A percentile compares a stretch with the other conserved stretches of the same genome.
These are phyloP conservation scores for Tulasnella sp. DNA, from an alignment of 768 basidiomycete species.

Conservation along the genomic window DNA sequence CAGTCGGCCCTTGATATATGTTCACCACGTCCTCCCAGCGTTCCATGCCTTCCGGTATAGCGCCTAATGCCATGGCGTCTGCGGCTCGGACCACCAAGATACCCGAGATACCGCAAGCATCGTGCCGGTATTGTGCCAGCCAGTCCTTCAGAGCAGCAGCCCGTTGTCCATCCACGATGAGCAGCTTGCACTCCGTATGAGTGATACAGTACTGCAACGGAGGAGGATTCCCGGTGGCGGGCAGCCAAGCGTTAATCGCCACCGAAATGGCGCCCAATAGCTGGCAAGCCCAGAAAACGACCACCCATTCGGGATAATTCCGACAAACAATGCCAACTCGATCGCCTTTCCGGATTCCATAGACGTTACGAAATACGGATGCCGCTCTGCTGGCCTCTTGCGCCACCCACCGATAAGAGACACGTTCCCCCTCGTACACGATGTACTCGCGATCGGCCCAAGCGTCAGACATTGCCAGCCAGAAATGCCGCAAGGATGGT, in stretches of 20 bases:
- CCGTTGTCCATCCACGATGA: slow-evolving; percentile 47
- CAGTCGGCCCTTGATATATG: slow-evolving; percentile 23
- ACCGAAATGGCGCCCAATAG: slow-evolving; percentile 50
- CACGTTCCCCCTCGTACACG: slow-evolving; percentile 41
- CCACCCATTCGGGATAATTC: slow-evolving; percentile 38
- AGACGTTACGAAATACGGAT: slow-evolving; percentile 33
- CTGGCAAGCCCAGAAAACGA: slow-evolving; percentile 52
- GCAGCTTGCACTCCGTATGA: slow-evolving; percentile 41
- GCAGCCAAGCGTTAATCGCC: slow-evolving; percentile 39
- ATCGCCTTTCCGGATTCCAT: slow-evolving; percentile 39
- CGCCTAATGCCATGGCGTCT: slow-evolving; percentile 23
- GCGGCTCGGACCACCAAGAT: slow-evolving; percentile 37
- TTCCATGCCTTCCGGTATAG: slow-evolving; percentile 34
- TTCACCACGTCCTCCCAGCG: slow-evolving; percentile 31
- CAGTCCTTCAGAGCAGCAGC: slow-evolving; percentile 35
- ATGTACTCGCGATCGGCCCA: slow-evolving; percentile 39
- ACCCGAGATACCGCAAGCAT: slow-evolving; percentile 22
- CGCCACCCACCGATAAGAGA: slow-evolving; percentile 38
- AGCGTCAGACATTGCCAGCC: slow-evolving; percentile 35
- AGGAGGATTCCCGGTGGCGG: slow-evolving; percentile 26
- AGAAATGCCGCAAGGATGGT: slow-evolving; percentile 42
- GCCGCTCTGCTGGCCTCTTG: slow-evolving; percentile 35
- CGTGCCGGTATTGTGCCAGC: too few species aligned
- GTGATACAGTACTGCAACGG: slow-evolving; percentile 38
- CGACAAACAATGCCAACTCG: slow-evolving; percentile 49